Evolutionary conservation across 2,329 filamentous ascomycete species (phyloP), one percentile per base, ranked within the genome.

Genomic region (Epichloe gansuensis): DNA sequence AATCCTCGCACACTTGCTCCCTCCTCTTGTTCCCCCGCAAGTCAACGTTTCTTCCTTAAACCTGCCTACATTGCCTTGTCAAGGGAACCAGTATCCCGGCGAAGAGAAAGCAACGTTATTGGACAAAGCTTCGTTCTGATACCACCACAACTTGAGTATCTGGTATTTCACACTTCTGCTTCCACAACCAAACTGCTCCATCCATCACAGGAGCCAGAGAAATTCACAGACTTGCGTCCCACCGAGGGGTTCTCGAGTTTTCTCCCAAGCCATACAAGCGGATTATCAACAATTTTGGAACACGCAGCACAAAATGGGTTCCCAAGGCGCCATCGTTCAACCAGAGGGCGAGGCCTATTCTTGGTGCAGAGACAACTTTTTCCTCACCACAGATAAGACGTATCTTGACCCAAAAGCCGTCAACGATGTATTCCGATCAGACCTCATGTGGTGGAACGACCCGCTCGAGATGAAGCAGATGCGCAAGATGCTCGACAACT

Each of bases 371-470:
- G 72, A 74, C 56, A 70, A 73, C 52, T 84, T 79, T 63, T 66
- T 82, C 57, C 69, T 84, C 64, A 84, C 81, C 31, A 84, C 80
- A 39, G 75, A 84, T 60, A 74, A 73, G 34, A 61, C 66, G 9
- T 74, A 78, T 50, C 65, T 85, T 54, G 74, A 81, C 50, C 66
- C 76, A 25, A 63, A 71, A 38, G 73, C 73, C 36, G 68, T 85
- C 58, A 79, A 79, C 59, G 67, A 69, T 5, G 78, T 76, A 23
- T 76, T 84, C 56, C 71, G 62, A 15, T 75, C 74, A 0, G 77
- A 82, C 39, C 64, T 76, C 52, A 66, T 83, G 61, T 82, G 81
- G 71, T 85, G 82, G 80, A 74, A 78, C 23, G 71, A 71, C 44
- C 63, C 74, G 3, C 63, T 81, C 5, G 71, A 78, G 1, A 67